Conservation (phyloP, 2,329 filamentous ascomycete species). For the Sporothrix inflata region DNA sequence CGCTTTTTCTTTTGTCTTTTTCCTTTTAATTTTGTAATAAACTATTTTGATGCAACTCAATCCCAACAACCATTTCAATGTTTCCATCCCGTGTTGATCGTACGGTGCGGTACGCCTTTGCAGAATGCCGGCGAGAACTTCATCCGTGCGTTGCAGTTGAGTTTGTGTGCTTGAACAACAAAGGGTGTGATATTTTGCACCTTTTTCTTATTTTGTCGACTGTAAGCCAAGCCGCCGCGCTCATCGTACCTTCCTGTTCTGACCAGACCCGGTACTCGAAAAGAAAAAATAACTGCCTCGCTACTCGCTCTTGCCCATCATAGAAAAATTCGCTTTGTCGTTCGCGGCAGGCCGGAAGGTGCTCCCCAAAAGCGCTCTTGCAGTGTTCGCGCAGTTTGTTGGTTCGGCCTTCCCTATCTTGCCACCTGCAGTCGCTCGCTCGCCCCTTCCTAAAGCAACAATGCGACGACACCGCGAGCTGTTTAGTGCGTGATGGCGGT, state of each 20-base stretch:
- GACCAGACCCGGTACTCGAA: neutral
- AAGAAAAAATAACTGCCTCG: neutral
- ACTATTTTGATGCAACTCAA: neutral
- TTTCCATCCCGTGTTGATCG: neutral
- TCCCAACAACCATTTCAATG: neutral
- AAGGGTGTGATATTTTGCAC: neutral
- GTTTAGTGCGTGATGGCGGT: neutral
- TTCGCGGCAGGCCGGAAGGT: neutral
- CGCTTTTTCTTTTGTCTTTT: neutral
- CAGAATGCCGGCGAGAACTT: constrained; percentile 2
- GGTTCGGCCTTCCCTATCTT: neutral
- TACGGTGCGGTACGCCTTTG: neutral
- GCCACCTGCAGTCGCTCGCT: neutral
- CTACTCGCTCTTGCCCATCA: neutral
- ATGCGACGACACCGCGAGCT: neutral
- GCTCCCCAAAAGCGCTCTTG: neutral
- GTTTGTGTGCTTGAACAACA: too few relatives aligned
- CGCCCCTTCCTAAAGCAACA: neutral
- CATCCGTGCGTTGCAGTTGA: neutral
- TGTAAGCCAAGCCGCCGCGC: neutral
- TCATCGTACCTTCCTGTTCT: constrained; percentile 11
- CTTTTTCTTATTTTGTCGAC: neutral
- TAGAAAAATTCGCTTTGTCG: neutral
- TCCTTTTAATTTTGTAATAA: constrained; percentile 3
- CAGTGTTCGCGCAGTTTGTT: neutral